These are phyloP conservation scores for Aspergillus ustus DNA, from an alignment of 2,329 filamentous ascomycete genomes.

Conservation along the genomic window DNA sequence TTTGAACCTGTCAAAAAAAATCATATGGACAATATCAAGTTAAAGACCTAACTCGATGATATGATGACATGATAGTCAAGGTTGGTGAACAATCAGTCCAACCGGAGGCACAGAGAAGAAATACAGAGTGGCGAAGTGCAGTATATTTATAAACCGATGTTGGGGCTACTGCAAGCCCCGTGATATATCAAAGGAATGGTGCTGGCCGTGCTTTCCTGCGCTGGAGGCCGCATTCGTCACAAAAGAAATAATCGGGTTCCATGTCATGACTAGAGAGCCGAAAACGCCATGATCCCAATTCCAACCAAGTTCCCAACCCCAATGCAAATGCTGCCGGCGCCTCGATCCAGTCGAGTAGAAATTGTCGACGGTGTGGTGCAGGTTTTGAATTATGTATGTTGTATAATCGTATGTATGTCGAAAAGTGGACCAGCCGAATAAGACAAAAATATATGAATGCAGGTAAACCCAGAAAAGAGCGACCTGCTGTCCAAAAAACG, in stretches of 20 bases:
- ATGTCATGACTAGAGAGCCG: slow-evolving; percentile 7
- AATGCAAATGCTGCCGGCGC: slow-evolving; percentile 27
- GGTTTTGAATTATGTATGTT: slow-evolving; percentile 20
- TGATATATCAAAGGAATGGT: slow-evolving; percentile 12
- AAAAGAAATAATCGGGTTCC: slow-evolving; percentile 2
- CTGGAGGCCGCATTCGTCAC: slow-evolving; percentile 4
- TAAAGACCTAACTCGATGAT: slow-evolving; percentile 7
- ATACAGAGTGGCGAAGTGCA: slow-evolving; percentile 16
- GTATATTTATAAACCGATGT: slow-evolving; percentile 12
- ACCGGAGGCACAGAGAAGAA: background rate
- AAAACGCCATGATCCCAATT: slow-evolving; percentile 21
- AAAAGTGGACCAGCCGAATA: slow-evolving; percentile 24
- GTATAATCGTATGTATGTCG: slow-evolving; percentile 21
- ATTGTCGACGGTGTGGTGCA: slow-evolving; percentile 19
- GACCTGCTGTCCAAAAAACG: slow-evolving; percentile 23
- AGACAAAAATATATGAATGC: slow-evolving; percentile 18
- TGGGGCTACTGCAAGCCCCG: slow-evolving; percentile 14
- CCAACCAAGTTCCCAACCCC: slow-evolving; percentile 22
- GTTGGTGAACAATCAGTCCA: background rate
- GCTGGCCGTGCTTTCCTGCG: slow-evolving; percentile 2
- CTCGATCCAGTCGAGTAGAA: slow-evolving; percentile 28
- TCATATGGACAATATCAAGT: slow-evolving; percentile 19
- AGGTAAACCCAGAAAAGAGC: slow-evolving; percentile 15
- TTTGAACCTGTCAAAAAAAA: slow-evolving; percentile 16
- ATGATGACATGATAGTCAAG: background rate